A percentile compares a stretch with the other conserved stretches of the same genome.
Evolutionary conservation across 306 rosid genomes (phyloP).

Genomic region (Prunus dulcis): DNA sequence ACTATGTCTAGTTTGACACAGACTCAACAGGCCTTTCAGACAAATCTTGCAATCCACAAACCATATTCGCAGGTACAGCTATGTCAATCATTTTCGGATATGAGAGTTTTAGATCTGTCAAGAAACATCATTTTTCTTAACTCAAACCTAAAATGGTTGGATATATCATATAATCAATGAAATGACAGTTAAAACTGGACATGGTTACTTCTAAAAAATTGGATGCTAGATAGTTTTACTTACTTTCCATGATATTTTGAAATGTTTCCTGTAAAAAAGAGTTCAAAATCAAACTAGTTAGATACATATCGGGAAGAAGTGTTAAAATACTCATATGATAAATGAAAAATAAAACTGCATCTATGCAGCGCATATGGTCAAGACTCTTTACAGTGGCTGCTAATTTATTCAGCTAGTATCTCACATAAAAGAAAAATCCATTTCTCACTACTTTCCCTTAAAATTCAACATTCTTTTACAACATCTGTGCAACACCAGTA

Average conservation of each 20-base stretch:
- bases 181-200: background rate
- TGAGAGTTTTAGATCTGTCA: constrained; percentile 77
- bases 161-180: background rate
- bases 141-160: background rate
- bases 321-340: background rate
- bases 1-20: constrained; percentile 19
- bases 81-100: constrained; percentile 91
- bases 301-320: background rate
- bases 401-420: background rate
- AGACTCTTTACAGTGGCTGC: background rate
- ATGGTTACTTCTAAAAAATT: background rate
- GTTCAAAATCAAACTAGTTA: background rate
- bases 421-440: background rate
- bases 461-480: background rate
- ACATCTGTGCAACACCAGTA: background rate
- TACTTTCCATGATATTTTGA: constrained; percentile 81
- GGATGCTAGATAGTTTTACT: constrained; percentile 30
- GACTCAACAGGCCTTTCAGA: constrained; percentile 23
- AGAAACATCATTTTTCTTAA: constrained; percentile 10
- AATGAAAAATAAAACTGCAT: background rate
- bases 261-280: constrained; percentile 69
- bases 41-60: constrained; percentile 74
- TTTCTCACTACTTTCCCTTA: background rate
- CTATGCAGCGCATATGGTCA: background rate
- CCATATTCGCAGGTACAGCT: constrained; percentile 88